A percentile compares a stretch with the other conserved stretches of the same genome.
Conservation (phyloP, 1,284 basidiomycete species). For the Ustilago tritici region DNA sequence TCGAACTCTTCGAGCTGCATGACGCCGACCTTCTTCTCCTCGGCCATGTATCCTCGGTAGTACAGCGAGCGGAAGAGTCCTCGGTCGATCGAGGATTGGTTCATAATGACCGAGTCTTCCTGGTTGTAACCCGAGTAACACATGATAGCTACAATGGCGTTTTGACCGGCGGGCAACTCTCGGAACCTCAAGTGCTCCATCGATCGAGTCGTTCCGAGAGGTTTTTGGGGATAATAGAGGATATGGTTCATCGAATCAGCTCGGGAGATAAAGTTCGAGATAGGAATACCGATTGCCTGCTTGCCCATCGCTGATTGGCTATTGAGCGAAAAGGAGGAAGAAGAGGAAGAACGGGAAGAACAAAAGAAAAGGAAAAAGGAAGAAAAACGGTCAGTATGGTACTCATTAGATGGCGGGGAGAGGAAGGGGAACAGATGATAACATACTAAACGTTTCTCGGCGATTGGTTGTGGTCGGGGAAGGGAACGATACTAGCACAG, state of each 20-base stretch:
- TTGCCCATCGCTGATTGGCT: slow-evolving; percentile 21
- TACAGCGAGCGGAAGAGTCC: slow-evolving; percentile 98
- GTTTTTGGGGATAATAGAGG: slow-evolving; percentile 98
- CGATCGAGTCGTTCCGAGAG: slow-evolving; percentile 94
- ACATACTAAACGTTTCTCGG: slow-evolving; percentile 91
- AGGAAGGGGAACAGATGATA: neutral
- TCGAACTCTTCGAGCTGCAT: slow-evolving; percentile 89
- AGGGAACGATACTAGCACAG: slow-evolving; percentile 97
- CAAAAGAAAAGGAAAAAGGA: neutral
- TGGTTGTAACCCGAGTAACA: slow-evolving; percentile 99
- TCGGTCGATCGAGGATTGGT: slow-evolving; percentile 97
- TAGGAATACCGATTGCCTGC: slow-evolving; percentile 77
- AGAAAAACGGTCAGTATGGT: neutral
- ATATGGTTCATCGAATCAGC: slow-evolving; percentile 78
- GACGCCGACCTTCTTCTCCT: slow-evolving; percentile 96
- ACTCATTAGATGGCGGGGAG: neutral
- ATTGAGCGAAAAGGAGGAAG: neutral
- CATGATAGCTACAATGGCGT: slow-evolving; percentile 96
- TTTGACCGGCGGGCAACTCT: slow-evolving; percentile 96
- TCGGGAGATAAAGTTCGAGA: slow-evolving; percentile 96
- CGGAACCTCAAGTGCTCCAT: slow-evolving; percentile 99
- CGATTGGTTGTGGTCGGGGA: slow-evolving; percentile 99
- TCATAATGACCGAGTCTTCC: slow-evolving; percentile 99
- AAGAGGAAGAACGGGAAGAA: neutral
- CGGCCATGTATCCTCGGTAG: slow-evolving; percentile 95